Evolutionary conservation across 2,329 filamentous ascomycete species (phyloP).

Genomic region (Beauveria sp.): DNA sequence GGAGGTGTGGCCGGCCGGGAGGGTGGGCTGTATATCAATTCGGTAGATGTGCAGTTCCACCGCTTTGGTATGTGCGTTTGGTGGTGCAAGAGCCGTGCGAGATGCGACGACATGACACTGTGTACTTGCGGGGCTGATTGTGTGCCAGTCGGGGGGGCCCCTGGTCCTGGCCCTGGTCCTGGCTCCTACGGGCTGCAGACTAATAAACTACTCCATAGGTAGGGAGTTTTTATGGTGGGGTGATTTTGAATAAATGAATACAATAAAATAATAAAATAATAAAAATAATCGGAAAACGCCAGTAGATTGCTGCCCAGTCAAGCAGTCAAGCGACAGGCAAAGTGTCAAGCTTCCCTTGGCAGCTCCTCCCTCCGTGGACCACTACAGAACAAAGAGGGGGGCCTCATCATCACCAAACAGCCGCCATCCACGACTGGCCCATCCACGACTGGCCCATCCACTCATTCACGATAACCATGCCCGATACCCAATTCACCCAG

Average conservation of each 20-base stretch:
- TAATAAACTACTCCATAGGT: too few relatives aligned
- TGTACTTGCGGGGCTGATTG: neutral
- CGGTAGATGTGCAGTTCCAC: neutral
- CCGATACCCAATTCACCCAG: too few relatives aligned
- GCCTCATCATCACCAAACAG: too few relatives aligned
- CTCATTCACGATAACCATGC: too few relatives aligned
- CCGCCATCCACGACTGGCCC: too few relatives aligned
- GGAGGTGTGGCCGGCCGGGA: neutral
- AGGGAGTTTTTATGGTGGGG: neutral
- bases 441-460: too few relatives aligned
- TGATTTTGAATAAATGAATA: neutral
- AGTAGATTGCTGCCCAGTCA: too few relatives aligned
- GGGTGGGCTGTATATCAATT: slow-evolving; percentile 6
- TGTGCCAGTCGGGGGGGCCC: neutral
- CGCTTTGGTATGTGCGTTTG: neutral
- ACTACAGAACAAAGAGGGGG: too few relatives aligned
- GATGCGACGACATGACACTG: neutral
- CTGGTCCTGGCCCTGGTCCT: neutral
- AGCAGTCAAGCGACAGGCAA: too few relatives aligned
- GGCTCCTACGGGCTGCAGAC: neutral
- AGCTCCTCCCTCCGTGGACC: too few relatives aligned
- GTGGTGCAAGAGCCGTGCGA: neutral
- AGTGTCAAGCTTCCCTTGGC: too few relatives aligned
- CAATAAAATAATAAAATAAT: neutral
- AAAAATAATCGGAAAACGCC: neutral